phyloP scores from a whole-genome alignment of 352 stramenopile genomes.

The Globisporangium parvum region DNA sequence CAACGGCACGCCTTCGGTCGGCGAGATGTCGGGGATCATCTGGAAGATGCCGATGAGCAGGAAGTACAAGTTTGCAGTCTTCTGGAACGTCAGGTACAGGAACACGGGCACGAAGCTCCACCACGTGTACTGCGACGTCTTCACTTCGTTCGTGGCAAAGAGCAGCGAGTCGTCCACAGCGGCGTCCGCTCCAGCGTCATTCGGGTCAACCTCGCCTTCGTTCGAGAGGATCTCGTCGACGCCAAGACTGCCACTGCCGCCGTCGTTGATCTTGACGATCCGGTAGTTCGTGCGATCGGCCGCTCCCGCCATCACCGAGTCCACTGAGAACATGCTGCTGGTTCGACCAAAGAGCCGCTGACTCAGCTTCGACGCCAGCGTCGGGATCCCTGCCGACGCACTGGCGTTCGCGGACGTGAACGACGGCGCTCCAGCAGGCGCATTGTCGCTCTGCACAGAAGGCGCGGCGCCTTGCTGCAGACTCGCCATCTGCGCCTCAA shows the following conservation, averaged over 20 bases:
- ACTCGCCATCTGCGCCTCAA: slow-evolving; percentile 43
- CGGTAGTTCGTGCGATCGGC: slow-evolving; percentile 46
- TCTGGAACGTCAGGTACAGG: slow-evolving; percentile 83
- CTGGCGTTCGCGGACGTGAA: slow-evolving; percentile 8
- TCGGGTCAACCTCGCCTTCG: slow-evolving; percentile 8
- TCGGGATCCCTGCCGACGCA: slow-evolving; percentile 6
- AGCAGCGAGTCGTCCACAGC: slow-evolving; percentile 24
- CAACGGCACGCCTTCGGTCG: slow-evolving; percentile 70
- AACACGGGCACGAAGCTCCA: slow-evolving; percentile 87
- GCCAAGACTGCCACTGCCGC: slow-evolving; percentile 3
- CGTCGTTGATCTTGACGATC: slow-evolving; percentile 70
- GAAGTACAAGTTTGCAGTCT: slow-evolving; percentile 87
- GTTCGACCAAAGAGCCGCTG: slow-evolving; percentile 27
- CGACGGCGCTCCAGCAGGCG: slow-evolving; percentile 9
- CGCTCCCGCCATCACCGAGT: slow-evolving; percentile 25
- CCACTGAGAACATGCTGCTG: slow-evolving; percentile 56
- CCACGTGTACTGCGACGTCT: slow-evolving; percentile 85
- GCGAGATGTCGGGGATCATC: slow-evolving; percentile 77
- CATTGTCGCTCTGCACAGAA: slow-evolving; percentile 4
- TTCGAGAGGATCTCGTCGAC: slow-evolving; percentile 13
- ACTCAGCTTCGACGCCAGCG: slow-evolving; percentile 28
- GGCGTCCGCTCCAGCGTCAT: background rate
- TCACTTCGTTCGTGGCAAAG: slow-evolving; percentile 77
- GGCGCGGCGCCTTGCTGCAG: slow-evolving; percentile 1
- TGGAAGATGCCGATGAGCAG: slow-evolving; percentile 86